Base-by-base conservation (phyloP, 2,329 filamentous ascomycete species). In the Aspergillus proliferans region DNA sequence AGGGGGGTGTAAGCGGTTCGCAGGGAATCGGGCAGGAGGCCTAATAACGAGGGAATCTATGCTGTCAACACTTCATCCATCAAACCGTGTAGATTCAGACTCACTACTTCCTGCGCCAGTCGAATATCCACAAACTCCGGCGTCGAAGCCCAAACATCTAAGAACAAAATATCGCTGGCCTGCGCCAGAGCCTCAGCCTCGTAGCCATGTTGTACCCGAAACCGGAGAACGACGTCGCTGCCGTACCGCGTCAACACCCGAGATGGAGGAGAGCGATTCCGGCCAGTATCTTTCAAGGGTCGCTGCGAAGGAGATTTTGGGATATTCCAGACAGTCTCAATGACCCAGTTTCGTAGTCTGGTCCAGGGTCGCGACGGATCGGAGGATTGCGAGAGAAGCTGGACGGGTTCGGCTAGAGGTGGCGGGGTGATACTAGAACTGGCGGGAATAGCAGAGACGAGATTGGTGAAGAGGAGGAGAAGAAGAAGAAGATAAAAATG, bases 61-160 rank as follows among this genome's bases (percentile, higher is more conserved):
- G n/a, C 12, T 19, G 33, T 39, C 21, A 39, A 18, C 18, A 19
- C 3, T 30, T 8, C 6, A 28, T 44, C 22, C 8, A 6, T 19
- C 22, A 24, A 24, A 24, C 19, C 26, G 26, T 26, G 4, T 14
- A 9, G 19, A 7, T 4, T 10, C 33, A 34, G 39, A 71, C 77
- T 58, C 63, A 95, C 82, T 56, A 88, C 83, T 58, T 88, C 82
- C 63, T 86, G 83, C 47, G 85, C 80, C 45, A 97, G 70, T 39
- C 88, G 80, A 47, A 97, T 84, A 66, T 98, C 93, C 22, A 93
- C 87, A 76, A 86, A 93, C 51, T 88, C 80, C 15, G 83, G 76
- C 5, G 85, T 87, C 58, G 87, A 89, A 19, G 88, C 85, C 93
- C 93, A 98, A 1, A 97, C 81, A 64, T 98, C 93, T 39, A 97